Conservation (phyloP, 2,329 filamentous ascomycete genomes). For the Trichophyton verrucosum region DNA sequence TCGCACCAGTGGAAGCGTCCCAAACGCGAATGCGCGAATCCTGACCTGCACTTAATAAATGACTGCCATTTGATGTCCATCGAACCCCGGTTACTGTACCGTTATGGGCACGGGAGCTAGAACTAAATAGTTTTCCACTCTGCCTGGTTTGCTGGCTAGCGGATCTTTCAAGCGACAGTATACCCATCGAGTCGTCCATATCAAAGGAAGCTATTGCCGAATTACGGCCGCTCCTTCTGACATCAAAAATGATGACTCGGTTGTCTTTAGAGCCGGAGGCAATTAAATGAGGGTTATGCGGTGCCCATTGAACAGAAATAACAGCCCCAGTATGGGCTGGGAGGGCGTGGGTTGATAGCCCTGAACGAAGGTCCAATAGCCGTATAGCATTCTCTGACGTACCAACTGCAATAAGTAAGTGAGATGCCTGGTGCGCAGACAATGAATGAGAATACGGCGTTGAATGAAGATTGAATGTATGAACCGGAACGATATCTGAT, state of each 20-base stretch:
- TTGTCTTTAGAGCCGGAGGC: slow-evolving; percentile 79
- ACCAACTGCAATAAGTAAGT: slow-evolving; percentile 71
- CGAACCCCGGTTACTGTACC: slow-evolving; percentile 73
- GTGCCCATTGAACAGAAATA: slow-evolving; percentile 67
- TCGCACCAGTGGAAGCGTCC: slow-evolving; percentile 67
- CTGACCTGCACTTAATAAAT: slow-evolving; percentile 68
- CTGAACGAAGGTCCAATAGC: slow-evolving; percentile 74
- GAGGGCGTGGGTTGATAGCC: slow-evolving; percentile 59
- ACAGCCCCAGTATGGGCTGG: slow-evolving; percentile 56
- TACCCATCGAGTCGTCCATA: slow-evolving; percentile 66
- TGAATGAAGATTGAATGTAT: slow-evolving; percentile 36
- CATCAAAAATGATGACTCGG: slow-evolving; percentile 73
- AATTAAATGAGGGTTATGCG: slow-evolving; percentile 63
- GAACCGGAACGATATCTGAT: slow-evolving; percentile 29
- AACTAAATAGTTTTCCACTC: slow-evolving; percentile 31
- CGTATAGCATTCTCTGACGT: slow-evolving; percentile 76
- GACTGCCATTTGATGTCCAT: slow-evolving; percentile 69
- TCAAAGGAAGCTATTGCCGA: slow-evolving; percentile 67
- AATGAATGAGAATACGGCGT: slow-evolving; percentile 53
- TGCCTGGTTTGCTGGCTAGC: slow-evolving; percentile 13
- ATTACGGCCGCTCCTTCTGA: slow-evolving; percentile 56
- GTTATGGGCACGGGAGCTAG: slow-evolving; percentile 52
- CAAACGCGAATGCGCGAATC: slow-evolving; percentile 79
- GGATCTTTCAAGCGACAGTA: slow-evolving; percentile 31
- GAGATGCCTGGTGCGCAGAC: slow-evolving; percentile 53